Base-by-base conservation (phyloP, 1,284 basidiomycete species). In the Cystobasidium slooffiae region DNA sequence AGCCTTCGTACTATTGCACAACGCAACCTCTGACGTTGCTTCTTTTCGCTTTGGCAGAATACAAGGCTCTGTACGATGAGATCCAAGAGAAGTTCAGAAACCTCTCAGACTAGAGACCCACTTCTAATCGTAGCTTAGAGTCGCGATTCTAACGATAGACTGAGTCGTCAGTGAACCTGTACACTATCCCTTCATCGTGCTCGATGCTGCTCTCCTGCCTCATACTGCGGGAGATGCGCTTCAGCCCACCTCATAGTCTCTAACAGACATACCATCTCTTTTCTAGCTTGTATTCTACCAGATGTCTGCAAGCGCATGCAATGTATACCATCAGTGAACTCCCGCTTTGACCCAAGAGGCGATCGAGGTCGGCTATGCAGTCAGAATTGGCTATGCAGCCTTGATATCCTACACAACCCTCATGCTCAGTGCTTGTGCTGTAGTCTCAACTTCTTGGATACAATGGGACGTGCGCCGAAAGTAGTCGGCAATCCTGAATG, bases 21-120 rank as follows among this genome's bases (percentile, higher is more conserved):
- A 43, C 63, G 61, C 47, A n/a, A n/a, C n/a, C n/a, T n/a, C n/a
- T 61, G 58, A 59, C 20, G 6, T 18, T 16, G 5, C 10, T 20
- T 39, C 22, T 41, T 14, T 46, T 6, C 51, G 44, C 43, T 43
- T 47, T 20, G 55, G 55, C 72, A 75, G 68, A 70, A 24, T 75
- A 66, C 73, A 75, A 76, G 67, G 56, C 62, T 22, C 68, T 76
- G 2, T 49, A 75, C 67, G 75, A 76, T n/a, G 65, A 70, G 55
- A 75, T 76, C 39, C 58, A 59, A 44, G 63, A 58, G 18, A 76
- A 76, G 55, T 76, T 76, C 72, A 64, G 68, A 22, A 74, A 67
- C 66, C 47, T 76, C 20, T 53, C 64, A 41, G 75, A 76, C 20
- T 63, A 63, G 61, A 63, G 2, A 47, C 1, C 10, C 6, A 47